These are phyloP conservation scores for Physcia stellaris DNA, from an alignment of 495 filamentous ascomycete species.

Conservation along the genomic window DNA sequence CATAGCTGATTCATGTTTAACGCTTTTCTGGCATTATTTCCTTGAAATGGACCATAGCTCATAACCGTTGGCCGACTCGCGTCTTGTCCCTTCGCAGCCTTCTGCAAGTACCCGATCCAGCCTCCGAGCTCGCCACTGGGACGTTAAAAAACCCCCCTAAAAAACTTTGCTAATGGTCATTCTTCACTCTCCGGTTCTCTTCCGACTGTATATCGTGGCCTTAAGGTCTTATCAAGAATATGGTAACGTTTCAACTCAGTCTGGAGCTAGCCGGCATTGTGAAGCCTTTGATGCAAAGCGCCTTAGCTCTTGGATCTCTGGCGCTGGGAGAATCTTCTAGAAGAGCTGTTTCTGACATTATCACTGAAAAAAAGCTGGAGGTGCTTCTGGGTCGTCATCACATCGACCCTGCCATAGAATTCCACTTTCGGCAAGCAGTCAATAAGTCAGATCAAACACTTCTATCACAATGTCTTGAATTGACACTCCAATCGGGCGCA, in stretches of 20 bases:
- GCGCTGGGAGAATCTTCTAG: slow-evolving; percentile 5
- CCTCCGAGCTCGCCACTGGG: too few species aligned
- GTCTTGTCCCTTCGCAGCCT: too few species aligned
- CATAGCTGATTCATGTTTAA: too few species aligned
- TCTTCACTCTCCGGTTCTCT: too few species aligned
- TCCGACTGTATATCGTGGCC: too few species aligned
- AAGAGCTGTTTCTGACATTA: slow-evolving; percentile 5
- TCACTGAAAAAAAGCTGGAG: slow-evolving; percentile 10
- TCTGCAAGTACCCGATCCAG: too few species aligned
- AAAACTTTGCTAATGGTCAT: too few species aligned
- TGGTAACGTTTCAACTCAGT: slow-evolving; percentile 8
- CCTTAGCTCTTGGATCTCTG: slow-evolving; percentile 2
- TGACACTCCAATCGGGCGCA: slow-evolving; percentile 5
- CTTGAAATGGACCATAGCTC: too few species aligned
- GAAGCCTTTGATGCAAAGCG: slow-evolving; percentile 4
- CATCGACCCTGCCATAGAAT: slow-evolving; percentile 6
- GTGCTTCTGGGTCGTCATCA: slow-evolving; percentile 4
- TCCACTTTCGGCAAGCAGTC: slow-evolving; percentile 6
- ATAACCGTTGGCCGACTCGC: too few species aligned
- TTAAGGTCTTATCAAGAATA: too few species aligned
- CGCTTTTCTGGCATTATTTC: too few species aligned
- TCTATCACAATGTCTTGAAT: slow-evolving; percentile 8
- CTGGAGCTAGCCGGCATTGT: slow-evolving; percentile 10
- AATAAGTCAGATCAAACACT: slow-evolving; percentile 4
- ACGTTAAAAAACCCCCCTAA: too few species aligned